A percentile compares a stretch with the other conserved stretches of the same genome.
Conservation (phyloP, 306 rosid species). For the Lablab purpureus region DNA sequence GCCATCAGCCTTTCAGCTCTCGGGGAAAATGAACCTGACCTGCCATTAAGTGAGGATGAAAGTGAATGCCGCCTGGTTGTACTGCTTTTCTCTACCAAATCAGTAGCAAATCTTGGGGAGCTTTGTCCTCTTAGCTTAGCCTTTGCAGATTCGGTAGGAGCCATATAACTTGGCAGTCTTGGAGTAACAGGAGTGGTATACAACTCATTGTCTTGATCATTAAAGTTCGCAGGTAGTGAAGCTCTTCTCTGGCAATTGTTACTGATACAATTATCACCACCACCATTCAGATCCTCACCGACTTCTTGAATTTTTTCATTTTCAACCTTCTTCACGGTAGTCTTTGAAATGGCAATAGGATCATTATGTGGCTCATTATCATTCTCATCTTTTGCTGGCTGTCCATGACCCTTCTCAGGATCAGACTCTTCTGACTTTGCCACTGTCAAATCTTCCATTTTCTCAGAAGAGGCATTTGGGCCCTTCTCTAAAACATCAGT, state of each 20-base stretch:
- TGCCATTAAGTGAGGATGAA: conserved; percentile 51
- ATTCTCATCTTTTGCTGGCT: conserved; percentile 40
- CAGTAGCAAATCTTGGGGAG: conserved; percentile 53
- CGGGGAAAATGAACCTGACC: conserved; percentile 56
- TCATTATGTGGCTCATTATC: conserved; percentile 26
- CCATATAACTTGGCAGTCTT: conserved; percentile 70
- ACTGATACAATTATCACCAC: conserved; percentile 43
- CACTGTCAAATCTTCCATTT: conserved; percentile 39
- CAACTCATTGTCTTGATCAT: conserved; percentile 52
- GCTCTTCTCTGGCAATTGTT: conserved; percentile 59
- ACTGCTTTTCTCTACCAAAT: conserved; percentile 49
- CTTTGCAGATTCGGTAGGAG: conserved; percentile 71
- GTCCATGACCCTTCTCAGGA: conserved; percentile 42
- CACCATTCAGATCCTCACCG: conserved; percentile 45
- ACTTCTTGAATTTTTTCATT: conserved; percentile 41
- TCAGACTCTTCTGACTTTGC: conserved; percentile 38
- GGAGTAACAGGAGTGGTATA: conserved; percentile 47
- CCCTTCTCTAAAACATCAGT: conserved; percentile 49
- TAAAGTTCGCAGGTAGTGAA: conserved; percentile 57
- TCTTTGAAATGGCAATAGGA: conserved; percentile 35
- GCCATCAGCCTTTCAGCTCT: conserved; percentile 48
- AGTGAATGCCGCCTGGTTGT: conserved; percentile 63
- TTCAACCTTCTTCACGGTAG: conserved; percentile 37
- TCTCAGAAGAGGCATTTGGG: conserved; percentile 46
- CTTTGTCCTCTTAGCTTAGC: conserved; percentile 67